Percentiles rank a stretch among this genome's conserved stretches.
These are phyloP conservation scores for Cladobotryum protrusum DNA, from an alignment of 2,329 filamentous ascomycete species.

Conservation along the genomic window DNA sequence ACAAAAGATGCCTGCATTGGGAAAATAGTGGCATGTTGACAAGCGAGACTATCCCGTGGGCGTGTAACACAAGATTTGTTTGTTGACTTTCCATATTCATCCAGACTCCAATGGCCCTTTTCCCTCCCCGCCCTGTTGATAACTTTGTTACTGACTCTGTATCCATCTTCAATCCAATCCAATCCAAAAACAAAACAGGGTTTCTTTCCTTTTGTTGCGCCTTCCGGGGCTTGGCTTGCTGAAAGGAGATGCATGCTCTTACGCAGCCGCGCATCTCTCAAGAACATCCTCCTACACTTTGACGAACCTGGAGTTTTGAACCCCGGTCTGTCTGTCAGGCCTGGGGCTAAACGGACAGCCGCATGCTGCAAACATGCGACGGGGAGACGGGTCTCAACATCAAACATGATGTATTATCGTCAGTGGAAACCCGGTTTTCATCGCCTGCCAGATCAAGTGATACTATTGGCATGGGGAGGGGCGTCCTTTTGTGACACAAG, in stretches of 20 bases:
- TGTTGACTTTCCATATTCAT: no score
- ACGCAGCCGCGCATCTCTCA: not conserved
- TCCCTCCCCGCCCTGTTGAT: no score
- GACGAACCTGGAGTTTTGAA: constrained; percentile 4
- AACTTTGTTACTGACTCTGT: no score
- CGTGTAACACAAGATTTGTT: no score
- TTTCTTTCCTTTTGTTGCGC: no score
- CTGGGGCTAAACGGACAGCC: not conserved
- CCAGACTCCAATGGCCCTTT: no score
- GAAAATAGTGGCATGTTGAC: no score
- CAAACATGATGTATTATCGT: not conserved
- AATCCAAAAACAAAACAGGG: no score
- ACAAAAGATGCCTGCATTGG: no score
- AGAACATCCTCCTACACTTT: constrained; percentile 8
- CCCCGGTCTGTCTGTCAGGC: not conserved
- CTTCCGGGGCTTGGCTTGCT: not conserved
- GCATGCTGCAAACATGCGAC: constrained; percentile 11
- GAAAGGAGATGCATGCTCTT: not conserved
- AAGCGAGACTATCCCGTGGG: no score
- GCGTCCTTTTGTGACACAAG: not conserved
- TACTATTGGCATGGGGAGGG: not conserved
- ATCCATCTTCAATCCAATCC: no score
- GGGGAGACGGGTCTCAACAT: constrained; percentile 7
- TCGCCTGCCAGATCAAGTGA: not conserved
- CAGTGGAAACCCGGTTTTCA: constrained; percentile 2